These are phyloP conservation scores for Spirogloea muscicola DNA, from an alignment of 139 green algal genomes.

Conservation along the genomic window DNA sequence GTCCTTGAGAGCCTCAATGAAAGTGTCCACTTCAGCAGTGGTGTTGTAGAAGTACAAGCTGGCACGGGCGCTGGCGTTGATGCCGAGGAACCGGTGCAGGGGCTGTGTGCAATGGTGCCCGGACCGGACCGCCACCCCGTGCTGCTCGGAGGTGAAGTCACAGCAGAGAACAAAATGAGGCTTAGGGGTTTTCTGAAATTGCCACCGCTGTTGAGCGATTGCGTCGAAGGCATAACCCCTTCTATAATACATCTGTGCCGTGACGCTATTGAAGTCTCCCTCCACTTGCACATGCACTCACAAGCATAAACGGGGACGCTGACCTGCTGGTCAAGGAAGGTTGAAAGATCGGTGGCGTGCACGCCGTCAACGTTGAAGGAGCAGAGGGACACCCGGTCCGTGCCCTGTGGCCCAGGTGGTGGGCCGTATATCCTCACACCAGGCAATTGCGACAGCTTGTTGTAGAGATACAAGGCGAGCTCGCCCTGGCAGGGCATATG, in stretches of 20 bases:
- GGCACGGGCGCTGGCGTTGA: conserved; percentile 75
- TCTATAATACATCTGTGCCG: too few species aligned
- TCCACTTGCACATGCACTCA: too few species aligned
- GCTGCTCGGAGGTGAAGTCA: too few species aligned
- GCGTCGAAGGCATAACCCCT: too few species aligned
- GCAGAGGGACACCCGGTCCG: conserved; percentile 70
- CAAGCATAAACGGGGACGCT: too few species aligned
- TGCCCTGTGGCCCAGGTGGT: conserved; percentile 24
- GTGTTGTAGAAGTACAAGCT: conserved; percentile 96
- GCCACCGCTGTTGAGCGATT: too few species aligned
- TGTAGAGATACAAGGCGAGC: conserved; percentile 76
- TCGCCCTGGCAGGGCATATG: too few species aligned
- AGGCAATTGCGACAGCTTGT: conserved; percentile 63
- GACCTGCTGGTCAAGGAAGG: conserved; percentile 73
- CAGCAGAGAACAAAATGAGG: conserved; percentile 9
- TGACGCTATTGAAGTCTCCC: too few species aligned
- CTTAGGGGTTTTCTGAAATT: too few species aligned
- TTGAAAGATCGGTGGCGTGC: conserved; percentile 93
- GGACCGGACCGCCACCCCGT: conserved; percentile 82
- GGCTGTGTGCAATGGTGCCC: conserved; percentile 98
- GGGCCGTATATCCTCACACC: conserved; percentile 86
- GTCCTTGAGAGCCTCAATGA: conserved; percentile 76
- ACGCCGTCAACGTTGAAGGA: conserved; percentile 95
- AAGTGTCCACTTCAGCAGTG: conserved; percentile 77
- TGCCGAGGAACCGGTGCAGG: conserved; percentile 79